These are phyloP conservation scores for Adansonia madagascariensis DNA, from an alignment of 441 rosid species.

Conservation along the genomic window DNA sequence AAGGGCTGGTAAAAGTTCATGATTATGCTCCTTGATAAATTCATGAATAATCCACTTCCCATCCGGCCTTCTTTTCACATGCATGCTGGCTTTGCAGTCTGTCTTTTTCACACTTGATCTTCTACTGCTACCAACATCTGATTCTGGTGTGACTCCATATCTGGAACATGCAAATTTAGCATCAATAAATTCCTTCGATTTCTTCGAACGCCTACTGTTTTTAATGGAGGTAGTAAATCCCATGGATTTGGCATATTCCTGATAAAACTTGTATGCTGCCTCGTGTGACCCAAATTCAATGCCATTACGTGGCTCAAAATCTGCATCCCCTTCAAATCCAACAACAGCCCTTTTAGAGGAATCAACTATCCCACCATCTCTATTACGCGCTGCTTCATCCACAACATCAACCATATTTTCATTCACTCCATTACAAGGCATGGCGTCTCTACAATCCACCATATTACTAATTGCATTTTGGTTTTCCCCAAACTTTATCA, in stretches of 20 bases:
- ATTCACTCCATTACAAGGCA: conserved; percentile 33
- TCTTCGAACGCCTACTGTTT: conserved; percentile 32
- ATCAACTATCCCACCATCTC: conserved; percentile 29
- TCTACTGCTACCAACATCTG: conserved; percentile 47
- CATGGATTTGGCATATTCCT: conserved; percentile 31
- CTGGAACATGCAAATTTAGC: conserved; percentile 61
- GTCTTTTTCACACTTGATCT: conserved; percentile 50
- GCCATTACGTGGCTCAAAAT: conserved; percentile 46
- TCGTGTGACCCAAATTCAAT: conserved; percentile 31
- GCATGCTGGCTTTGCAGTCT: conserved; percentile 56
- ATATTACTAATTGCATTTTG: conserved; percentile 19
- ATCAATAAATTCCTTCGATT: conserved; percentile 42
- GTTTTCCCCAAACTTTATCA: conserved; percentile 20
- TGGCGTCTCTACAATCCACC: conserved; percentile 7
- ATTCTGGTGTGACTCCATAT: conserved; percentile 51
- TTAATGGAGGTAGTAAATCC: conserved; percentile 32
- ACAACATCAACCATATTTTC: conserved; percentile 36
- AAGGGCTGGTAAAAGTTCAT: conserved; percentile 54
- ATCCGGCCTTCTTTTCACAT: conserved; percentile 49
- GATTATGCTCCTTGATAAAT: conserved; percentile 51
- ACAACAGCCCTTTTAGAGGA: conserved; percentile 38
- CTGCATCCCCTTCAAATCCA: conserved; percentile 42
- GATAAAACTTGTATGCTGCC: conserved; percentile 30
- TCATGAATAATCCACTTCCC: conserved; percentile 55
- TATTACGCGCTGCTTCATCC: conserved; percentile 37